A percentile compares a stretch with the other conserved stretches of the same genome.
Evolutionary conservation across 2,329 filamentous ascomycete genomes (phyloP).

Genomic region (Setomelanomma holmii): DNA sequence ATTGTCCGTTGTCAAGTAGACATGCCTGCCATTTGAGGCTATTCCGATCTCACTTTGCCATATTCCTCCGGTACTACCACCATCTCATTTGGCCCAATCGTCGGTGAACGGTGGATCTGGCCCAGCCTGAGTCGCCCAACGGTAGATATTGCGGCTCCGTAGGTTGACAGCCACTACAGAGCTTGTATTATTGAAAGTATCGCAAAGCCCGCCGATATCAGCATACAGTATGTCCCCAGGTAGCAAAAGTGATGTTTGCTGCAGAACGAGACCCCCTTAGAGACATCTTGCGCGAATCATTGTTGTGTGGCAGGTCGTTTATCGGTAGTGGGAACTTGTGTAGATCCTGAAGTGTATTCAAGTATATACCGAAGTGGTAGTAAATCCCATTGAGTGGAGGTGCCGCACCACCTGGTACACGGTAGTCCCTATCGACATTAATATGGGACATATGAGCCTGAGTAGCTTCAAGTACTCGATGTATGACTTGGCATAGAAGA

Average conservation of each 20-base stretch:
- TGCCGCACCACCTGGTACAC: slow-evolving; percentile 31
- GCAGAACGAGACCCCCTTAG: slow-evolving; percentile 61
- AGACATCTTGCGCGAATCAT: slow-evolving; percentile 59
- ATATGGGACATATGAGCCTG: neutral
- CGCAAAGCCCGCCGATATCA: slow-evolving; percentile 64
- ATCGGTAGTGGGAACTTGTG: slow-evolving; percentile 57
- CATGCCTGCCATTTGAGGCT: slow-evolving; percentile 24
- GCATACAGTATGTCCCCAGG: slow-evolving; percentile 59
- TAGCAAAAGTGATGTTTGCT: slow-evolving; percentile 58
- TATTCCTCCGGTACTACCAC: slow-evolving; percentile 24
- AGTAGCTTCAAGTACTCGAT: slow-evolving; percentile 26
- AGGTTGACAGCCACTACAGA: slow-evolving; percentile 26
- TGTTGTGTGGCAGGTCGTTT: slow-evolving; percentile 56
- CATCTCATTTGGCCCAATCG: slow-evolving; percentile 27
- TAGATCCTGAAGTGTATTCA: slow-evolving; percentile 50
- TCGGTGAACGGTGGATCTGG: slow-evolving; percentile 12
- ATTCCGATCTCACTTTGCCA: slow-evolving; percentile 27
- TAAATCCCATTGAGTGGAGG: slow-evolving; percentile 49
- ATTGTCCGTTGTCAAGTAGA: slow-evolving; percentile 26
- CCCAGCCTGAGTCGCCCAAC: slow-evolving; percentile 24
- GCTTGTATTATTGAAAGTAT: slow-evolving; percentile 63
- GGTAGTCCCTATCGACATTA: slow-evolving; percentile 22
- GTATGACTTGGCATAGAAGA: slow-evolving; percentile 38
- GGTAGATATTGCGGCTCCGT: slow-evolving; percentile 15
- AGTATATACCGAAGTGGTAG: slow-evolving; percentile 51